Evolutionary conservation across 805 yeast species (phyloP).

Genomic region (Hermanozyma aechmeae): DNA sequence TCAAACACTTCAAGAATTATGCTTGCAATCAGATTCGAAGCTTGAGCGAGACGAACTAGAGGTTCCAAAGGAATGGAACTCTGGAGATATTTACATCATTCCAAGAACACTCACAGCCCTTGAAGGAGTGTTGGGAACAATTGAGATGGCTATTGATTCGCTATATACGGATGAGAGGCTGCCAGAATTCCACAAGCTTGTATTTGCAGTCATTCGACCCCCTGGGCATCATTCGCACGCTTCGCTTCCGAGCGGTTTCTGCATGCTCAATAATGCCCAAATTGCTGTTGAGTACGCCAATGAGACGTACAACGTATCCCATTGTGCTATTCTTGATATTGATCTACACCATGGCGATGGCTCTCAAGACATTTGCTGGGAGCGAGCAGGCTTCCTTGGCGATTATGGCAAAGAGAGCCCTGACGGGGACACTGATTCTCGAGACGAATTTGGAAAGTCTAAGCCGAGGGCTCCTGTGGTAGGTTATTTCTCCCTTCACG

Average conservation of each 20-base stretch:
- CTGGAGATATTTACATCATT: constrained; percentile 71
- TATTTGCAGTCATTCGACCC: constrained; percentile 66
- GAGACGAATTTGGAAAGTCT: constrained; percentile 43
- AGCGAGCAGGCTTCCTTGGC: constrained; percentile 51
- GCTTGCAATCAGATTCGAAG: constrained; percentile 49
- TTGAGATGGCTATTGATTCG: constrained; percentile 61
- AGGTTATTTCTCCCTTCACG: constrained; percentile 79
- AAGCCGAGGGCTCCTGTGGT: too few species aligned
- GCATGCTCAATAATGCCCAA: constrained; percentile 73
- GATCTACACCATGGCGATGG: constrained; percentile 91
- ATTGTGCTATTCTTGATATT: constrained; percentile 73
- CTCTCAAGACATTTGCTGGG: constrained; percentile 79
- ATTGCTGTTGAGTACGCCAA: constrained; percentile 73
- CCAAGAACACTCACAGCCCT: constrained; percentile 60
- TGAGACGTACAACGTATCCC: constrained; percentile 54
- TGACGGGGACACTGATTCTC: constrained; percentile 17
- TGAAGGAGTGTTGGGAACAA: constrained; percentile 69
- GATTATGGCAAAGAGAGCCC: constrained; percentile 40
- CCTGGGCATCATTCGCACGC: constrained; percentile 88
- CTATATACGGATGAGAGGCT: constrained; percentile 11
- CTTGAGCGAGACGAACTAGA: constrained; percentile 49
- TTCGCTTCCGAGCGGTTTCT: constrained; percentile 77
- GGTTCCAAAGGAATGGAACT: constrained; percentile 75
- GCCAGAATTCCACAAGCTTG: constrained; percentile 27
- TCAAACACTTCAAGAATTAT: constrained; percentile 42